Base-by-base conservation (phyloP, 2,329 filamentous ascomycete species). In the Fusarium transvaalense region DNA sequence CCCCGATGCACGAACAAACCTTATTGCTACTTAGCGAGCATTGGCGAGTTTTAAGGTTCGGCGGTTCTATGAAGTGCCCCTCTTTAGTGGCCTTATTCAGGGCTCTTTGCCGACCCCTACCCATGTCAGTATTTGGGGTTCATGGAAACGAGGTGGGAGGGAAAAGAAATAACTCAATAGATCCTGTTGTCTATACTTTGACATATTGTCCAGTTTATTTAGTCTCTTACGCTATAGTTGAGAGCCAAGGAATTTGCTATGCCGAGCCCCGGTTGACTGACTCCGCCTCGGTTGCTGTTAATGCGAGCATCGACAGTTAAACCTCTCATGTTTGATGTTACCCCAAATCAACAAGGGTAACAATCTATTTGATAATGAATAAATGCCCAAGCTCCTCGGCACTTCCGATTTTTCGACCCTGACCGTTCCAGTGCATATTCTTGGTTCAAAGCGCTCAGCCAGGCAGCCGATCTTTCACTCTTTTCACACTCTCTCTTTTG, bases 31-130 rank as follows among this genome's bases (percentile, higher is more conserved):
- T 50, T 50, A 27, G 42, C 42, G n/a, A 43, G 17, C 34, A 12
- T 50, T 50, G 21, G 29, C 13, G 3, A 12, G 51, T 54, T 54
- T 54, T 52, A 42, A 52, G 48, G 35, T 52, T 52, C 41, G 51
- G 38, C 25, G 32, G 32, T 25, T 37, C 46, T 27, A 9, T 19
- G 29, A n/a, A 34, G 5, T 12, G 29, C 9, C 29, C 38, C 38
- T 34, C 46, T 35, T 25, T 54, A 46, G 51, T 46, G 27, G 17
- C 29, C 51, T 32, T 25, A 19, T 46, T 19, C 14, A 46, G 39
- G 21, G 9, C 19, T 25, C 17, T 27, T 8, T 19, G 27, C 38
- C 13, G 23, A 19, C 23, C 47, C 47, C 13, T 50, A 23, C 23
- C 39, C 35, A 23, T 54, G 51, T 19, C 29, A 27, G 32, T 15